A percentile compares a stretch with the other conserved stretches of the same genome.
phyloP scores from a whole-genome alignment of 2,329 filamentous ascomycete genomes.

The Paecilomyces fulvus region DNA sequence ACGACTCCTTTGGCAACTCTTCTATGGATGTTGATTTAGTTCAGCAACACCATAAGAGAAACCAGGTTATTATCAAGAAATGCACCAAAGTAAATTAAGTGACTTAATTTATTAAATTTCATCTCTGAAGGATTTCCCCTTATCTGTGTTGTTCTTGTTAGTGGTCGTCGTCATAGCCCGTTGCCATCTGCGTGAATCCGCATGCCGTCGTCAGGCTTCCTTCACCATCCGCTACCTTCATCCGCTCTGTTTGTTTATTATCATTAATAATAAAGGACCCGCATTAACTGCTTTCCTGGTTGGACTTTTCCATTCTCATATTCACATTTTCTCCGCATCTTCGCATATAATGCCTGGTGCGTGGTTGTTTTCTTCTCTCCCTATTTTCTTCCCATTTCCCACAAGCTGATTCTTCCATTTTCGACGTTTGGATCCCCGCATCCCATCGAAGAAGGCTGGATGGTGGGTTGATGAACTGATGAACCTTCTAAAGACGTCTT shows the following conservation, averaged over 20 bases:
- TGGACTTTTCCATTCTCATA: not conserved
- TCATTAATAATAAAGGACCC: not conserved
- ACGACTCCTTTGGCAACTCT: no score
- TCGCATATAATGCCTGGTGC: not conserved
- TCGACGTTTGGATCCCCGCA: not conserved
- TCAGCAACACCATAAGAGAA: no score
- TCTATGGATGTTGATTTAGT: no score
- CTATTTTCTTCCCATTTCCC: not conserved
- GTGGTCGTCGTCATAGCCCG: not conserved
- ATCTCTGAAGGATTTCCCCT: not conserved
- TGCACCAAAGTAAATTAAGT: no score
- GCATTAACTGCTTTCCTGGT: not conserved
- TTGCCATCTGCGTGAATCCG: not conserved
- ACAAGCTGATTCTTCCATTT: not conserved
- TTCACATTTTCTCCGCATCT: not conserved
- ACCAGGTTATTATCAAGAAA: no score
- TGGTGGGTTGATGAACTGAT: not conserved
- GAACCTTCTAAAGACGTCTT: not conserved
- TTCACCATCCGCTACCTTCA: not conserved
- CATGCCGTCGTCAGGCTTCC: not conserved
- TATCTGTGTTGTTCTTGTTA: not conserved
- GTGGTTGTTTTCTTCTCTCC: not conserved
- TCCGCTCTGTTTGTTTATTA: not conserved
- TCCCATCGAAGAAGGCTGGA: not conserved
- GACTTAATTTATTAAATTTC: not conserved